These are phyloP conservation scores for Agroathelia rolfsii DNA, from an alignment of 1,284 basidiomycete species.

Conservation along the genomic window DNA sequence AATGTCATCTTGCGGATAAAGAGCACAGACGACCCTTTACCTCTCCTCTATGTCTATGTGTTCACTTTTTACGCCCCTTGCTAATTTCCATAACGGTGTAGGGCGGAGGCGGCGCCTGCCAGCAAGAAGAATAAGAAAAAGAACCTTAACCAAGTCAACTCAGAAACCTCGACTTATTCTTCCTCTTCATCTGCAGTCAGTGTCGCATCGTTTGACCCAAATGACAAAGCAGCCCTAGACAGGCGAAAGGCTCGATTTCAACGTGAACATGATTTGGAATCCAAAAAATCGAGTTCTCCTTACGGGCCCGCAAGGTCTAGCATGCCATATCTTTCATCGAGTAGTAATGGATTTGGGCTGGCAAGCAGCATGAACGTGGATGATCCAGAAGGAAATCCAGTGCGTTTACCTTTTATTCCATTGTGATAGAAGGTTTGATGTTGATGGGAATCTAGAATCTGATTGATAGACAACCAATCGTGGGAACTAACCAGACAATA, in stretches of 20 bases:
- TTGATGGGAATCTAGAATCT: constrained; percentile 58
- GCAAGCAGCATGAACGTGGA: constrained; percentile 36
- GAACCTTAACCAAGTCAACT: constrained; percentile 36
- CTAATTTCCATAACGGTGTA: constrained; percentile 13
- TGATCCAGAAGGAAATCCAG: constrained; percentile 63
- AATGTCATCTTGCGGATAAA: constrained; percentile 6
- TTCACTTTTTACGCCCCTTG: constrained; percentile 2
- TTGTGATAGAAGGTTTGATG: constrained; percentile 8
- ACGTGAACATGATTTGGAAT: constrained; percentile 57
- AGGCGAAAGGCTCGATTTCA: constrained; percentile 70
- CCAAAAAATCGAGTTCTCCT: constrained; percentile 33
- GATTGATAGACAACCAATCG: constrained; percentile 88
- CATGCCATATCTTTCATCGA: constrained; percentile 37
- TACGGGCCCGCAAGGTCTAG: no score
- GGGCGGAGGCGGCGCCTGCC: constrained; percentile 28
- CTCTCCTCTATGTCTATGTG: no score
- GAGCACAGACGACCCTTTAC: no score
- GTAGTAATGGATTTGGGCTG: constrained; percentile 34
- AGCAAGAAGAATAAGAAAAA: constrained; percentile 67
- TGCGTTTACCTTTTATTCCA: constrained; percentile 23
- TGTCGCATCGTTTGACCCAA: constrained; percentile 36
- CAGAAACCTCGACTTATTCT: no score
- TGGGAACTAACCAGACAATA: constrained; percentile 79
- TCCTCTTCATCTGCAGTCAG: constrained; percentile 22
- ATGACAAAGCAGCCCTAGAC: constrained; percentile 57